phyloP scores from a whole-genome alignment of 768 basidiomycete genomes.

The Trametes gibbosa region DNA sequence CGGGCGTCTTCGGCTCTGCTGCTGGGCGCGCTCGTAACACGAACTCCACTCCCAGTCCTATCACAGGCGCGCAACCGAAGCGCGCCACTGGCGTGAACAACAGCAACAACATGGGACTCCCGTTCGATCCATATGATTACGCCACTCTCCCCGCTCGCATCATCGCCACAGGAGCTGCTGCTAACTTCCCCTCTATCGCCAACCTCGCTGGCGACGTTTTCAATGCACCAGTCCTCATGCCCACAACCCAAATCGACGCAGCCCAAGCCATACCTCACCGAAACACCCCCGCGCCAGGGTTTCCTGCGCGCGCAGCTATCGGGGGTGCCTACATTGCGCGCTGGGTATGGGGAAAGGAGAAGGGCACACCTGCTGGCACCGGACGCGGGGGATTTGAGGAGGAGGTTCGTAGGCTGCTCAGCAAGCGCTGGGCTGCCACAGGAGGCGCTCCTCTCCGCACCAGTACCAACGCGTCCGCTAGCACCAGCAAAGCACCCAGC shows the following conservation, averaged over 20 bases:
- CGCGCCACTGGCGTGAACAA: conserved; percentile 20
- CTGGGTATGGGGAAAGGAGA: conserved; percentile 82
- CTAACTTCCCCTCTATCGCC: conserved; percentile 80
- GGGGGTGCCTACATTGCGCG: conserved; percentile 79
- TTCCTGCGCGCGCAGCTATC: conserved; percentile 65
- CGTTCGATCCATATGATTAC: conserved; percentile 80
- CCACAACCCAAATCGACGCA: conserved; percentile 71
- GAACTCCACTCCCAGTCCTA: conserved; percentile 27
- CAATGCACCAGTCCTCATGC: conserved; percentile 77
- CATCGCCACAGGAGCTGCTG: conserved; percentile 74
- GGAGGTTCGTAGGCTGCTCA: conserved; percentile 67
- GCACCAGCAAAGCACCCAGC: conserved; percentile 35
- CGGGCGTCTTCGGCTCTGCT: conserved; percentile 58
- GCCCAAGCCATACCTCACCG: conserved; percentile 71
- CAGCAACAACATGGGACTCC: conserved; percentile 53
- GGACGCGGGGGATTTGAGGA: conserved; percentile 72
- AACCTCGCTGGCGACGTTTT: conserved; percentile 81
- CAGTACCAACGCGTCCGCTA: conserved; percentile 45
- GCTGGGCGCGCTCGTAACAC: conserved; percentile 31
- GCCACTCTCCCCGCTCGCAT: conserved; percentile 62
- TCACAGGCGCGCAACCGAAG: conserved; percentile 17
- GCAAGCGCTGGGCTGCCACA: conserved; percentile 71
- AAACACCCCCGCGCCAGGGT: conserved; percentile 69
- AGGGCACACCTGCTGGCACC: conserved; percentile 34
- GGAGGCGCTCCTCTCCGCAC: conserved; percentile 60